These are phyloP conservation scores for Metschnikowia anglica DNA, from an alignment of 805 yeast species.

Conservation along the genomic window DNA sequence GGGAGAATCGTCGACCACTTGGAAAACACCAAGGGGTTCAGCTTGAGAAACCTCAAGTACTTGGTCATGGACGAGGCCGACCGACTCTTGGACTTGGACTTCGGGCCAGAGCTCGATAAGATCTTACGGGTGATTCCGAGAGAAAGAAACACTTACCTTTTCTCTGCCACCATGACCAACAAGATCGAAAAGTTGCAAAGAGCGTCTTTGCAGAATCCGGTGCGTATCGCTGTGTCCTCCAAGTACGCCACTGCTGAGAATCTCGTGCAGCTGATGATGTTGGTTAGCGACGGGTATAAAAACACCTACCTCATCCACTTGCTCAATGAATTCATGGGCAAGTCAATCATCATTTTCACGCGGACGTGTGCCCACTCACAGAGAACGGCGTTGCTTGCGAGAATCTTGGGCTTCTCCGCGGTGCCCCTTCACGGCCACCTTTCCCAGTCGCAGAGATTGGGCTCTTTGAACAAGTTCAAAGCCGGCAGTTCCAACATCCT, in stretches of 20 bases:
- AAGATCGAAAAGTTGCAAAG: conserved; percentile 93
- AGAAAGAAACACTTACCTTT: conserved; percentile 78
- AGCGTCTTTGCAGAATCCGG: conserved; percentile 87
- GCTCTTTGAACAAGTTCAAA: conserved; percentile 77
- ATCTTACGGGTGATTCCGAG: conserved; percentile 81
- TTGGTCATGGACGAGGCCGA: conserved; percentile 98
- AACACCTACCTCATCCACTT: conserved; percentile 83
- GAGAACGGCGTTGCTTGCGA: conserved; percentile 76
- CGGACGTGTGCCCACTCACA: conserved; percentile 96
- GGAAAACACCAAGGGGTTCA: conserved; percentile 88
- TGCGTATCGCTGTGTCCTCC: conserved; percentile 83
- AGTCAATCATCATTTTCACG: conserved; percentile 84
- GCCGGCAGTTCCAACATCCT: conserved; percentile 66
- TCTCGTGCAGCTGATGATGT: conserved; percentile 82
- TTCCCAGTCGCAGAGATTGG: conserved; percentile 79
- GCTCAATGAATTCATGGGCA: conserved; percentile 79
- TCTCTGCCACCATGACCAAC: conserved; percentile 96
- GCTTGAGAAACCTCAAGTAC: conserved; percentile 71
- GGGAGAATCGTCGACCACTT: conserved; percentile 92
- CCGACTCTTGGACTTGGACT: conserved; percentile 91
- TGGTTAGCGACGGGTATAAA: conserved; percentile 89
- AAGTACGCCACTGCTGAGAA: conserved; percentile 93
- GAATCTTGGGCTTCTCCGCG: conserved; percentile 81
- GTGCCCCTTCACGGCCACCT: conserved; percentile 94
- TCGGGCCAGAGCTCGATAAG: conserved; percentile 90